Conservation (phyloP, 108 stramenopile species). For the Licmophora abbreviata region DNA sequence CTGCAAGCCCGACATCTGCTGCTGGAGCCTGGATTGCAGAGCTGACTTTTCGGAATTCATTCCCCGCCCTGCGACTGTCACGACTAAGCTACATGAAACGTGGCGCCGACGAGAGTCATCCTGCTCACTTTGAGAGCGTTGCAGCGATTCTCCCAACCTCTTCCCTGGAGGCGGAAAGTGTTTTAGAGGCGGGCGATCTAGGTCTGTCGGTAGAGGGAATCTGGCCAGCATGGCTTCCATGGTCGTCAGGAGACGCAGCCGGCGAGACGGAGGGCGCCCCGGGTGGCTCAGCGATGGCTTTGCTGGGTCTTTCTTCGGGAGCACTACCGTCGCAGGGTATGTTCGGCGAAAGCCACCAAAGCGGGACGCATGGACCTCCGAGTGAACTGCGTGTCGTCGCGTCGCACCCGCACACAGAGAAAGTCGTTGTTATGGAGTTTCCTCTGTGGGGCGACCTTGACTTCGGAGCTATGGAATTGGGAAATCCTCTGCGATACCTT, state of each 20-base stretch:
- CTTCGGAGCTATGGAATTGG: constrained; percentile 78
- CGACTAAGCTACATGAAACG: constrained; percentile 72
- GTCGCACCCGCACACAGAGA: constrained; percentile 34
- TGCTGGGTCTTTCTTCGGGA: constrained; percentile 39
- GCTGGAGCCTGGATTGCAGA: constrained; percentile 88
- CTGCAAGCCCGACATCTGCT: constrained; percentile 20
- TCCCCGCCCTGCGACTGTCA: constrained; percentile 76
- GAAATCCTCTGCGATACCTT: constrained; percentile 59
- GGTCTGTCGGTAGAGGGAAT: constrained; percentile 56
- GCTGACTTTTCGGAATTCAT: constrained; percentile 61
- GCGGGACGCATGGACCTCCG: constrained; percentile 72
- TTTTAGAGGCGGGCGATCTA: constrained; percentile 30
- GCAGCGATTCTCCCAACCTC: constrained; percentile 72
- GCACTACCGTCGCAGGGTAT: constrained; percentile 15
- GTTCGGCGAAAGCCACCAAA: constrained; percentile 37
- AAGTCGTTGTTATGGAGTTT: constrained; percentile 61
- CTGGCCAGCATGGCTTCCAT: constrained; percentile 82
- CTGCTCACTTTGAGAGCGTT: constrained; percentile 83
- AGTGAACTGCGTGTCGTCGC: constrained; percentile 61
- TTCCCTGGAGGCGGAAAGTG: constrained; percentile 31
- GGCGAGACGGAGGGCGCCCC: constrained; percentile 21
- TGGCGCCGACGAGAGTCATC: constrained; percentile 55
- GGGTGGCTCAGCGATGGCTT: constrained; percentile 47
- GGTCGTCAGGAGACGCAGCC: constrained; percentile 25
- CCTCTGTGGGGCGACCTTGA: constrained; percentile 79